Evolutionary conservation across 176 grass and related monocot species (phyloP).

Genomic region (Sorghum bicolor): DNA sequence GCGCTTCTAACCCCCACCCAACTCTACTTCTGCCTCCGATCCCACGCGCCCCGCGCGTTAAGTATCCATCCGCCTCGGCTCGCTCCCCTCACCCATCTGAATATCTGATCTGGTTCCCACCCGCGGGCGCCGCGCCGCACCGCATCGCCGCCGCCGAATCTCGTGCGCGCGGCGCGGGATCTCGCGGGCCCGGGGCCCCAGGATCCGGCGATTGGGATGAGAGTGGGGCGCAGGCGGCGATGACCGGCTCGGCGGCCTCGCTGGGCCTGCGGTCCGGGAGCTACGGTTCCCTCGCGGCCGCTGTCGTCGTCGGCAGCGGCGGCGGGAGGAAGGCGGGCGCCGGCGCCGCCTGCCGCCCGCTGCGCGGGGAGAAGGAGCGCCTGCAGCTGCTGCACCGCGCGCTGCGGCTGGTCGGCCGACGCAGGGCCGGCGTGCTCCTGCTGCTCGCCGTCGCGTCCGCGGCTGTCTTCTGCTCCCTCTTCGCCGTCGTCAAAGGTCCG

Average conservation of each 20-base stretch:
- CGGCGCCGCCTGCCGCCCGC: constrained; percentile 11
- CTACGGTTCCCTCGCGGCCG: constrained; percentile 53
- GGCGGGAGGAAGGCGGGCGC: constrained; percentile 8
- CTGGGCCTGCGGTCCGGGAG: constrained; percentile 79
- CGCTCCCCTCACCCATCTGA: background rate
- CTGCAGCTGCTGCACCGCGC: constrained; percentile 63
- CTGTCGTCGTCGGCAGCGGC: background rate
- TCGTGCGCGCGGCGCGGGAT: background rate
- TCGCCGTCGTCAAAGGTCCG: constrained; percentile 70
- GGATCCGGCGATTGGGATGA: constrained; percentile 40
- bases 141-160: background rate
- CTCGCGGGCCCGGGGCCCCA: background rate
- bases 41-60: background rate
- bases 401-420: constrained; percentile 59
- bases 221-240: constrained; percentile 25
- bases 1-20: constrained; percentile 42
- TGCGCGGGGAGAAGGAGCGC: constrained; percentile 58
- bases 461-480: constrained; percentile 65
- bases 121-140: background rate
- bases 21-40: background rate
- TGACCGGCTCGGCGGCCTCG: constrained; percentile 52
- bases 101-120: background rate
- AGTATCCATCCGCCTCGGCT: background rate
- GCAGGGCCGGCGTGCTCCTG: constrained; percentile 74
- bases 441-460: constrained; percentile 63